A percentile compares a stretch with the other conserved stretches of the same genome.
Conservation (phyloP, 352 stramenopile species). For the Phytopythium litorale region DNA sequence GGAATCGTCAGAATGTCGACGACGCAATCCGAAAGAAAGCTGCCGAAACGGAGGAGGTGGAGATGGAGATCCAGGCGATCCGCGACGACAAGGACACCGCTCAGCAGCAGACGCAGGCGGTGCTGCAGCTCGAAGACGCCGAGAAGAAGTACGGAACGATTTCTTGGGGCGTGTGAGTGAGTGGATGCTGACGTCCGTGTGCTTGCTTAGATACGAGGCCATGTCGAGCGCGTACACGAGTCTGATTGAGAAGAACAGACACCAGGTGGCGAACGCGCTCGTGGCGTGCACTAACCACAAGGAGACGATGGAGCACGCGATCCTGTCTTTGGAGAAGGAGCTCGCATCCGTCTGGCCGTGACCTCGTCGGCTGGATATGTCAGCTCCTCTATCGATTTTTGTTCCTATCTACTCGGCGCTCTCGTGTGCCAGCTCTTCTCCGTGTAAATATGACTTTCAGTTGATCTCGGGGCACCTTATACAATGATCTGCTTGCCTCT, state of each 20-base stretch:
- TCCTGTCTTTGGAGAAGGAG: slow-evolving; percentile 55
- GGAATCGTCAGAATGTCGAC: slow-evolving; percentile 47
- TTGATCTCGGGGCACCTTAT: slow-evolving; percentile 6
- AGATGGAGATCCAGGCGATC: slow-evolving; percentile 67
- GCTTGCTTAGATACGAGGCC: slow-evolving; percentile 27
- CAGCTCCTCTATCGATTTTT: neutral
- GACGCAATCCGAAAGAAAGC: slow-evolving; percentile 41
- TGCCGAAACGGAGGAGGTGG: slow-evolving; percentile 57
- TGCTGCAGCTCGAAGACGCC: slow-evolving; percentile 36
- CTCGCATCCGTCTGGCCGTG: slow-evolving; percentile 46
- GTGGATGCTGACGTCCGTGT: slow-evolving; percentile 8
- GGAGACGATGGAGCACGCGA: slow-evolving; percentile 49
- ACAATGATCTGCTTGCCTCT: neutral
- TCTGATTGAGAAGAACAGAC: slow-evolving; percentile 55
- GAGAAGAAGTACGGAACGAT: slow-evolving; percentile 43
- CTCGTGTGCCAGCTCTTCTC: neutral
- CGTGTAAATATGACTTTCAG: neutral
- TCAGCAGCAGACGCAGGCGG: slow-evolving; percentile 35
- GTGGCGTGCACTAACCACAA: slow-evolving; percentile 69
- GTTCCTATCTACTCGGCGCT: neutral
- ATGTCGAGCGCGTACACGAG: slow-evolving; percentile 47
- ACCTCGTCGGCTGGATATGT: slow-evolving; percentile 7
- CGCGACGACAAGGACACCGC: slow-evolving; percentile 51
- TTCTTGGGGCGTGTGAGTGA: neutral
- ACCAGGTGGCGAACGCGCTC: slow-evolving; percentile 57